A percentile compares a stretch with the other conserved stretches of the same genome.
Evolutionary conservation across 805 yeast genomes (phyloP).

Genomic region (Yarrowia deformans): DNA sequence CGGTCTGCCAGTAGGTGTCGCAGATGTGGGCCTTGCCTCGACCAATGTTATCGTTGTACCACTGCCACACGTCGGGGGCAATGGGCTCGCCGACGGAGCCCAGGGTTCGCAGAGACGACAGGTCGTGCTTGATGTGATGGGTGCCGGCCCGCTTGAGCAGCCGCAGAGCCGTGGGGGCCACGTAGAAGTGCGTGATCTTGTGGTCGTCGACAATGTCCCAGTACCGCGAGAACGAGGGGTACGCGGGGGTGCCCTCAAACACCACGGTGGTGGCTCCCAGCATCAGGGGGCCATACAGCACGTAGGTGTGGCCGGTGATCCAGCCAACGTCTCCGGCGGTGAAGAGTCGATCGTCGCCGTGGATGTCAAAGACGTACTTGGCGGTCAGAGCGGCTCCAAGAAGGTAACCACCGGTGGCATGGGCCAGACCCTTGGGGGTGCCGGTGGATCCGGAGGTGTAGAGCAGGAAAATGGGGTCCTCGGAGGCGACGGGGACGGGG

Average conservation of each 20-base stretch:
- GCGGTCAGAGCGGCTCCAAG: conserved; percentile 92
- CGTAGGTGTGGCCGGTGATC: conserved; percentile 98
- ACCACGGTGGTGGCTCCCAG: conserved; percentile 90
- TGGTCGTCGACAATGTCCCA: conserved; percentile 95
- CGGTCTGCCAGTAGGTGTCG: conserved; percentile 99
- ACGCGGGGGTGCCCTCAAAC: conserved; percentile 97
- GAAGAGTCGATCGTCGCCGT: conserved; percentile 83
- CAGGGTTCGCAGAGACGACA: conserved; percentile 84
- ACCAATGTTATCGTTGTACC: conserved; percentile 95
- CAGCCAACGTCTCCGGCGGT: conserved; percentile 99
- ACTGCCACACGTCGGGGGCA: conserved; percentile 97
- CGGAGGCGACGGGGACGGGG: conserved; percentile 85
- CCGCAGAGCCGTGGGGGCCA: conserved; percentile 97
- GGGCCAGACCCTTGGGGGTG: conserved; percentile 97
- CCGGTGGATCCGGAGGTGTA: conserved; percentile 99
- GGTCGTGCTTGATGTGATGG: conserved; percentile 79
- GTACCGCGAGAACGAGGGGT: conserved; percentile 93
- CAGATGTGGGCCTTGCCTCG: conserved; percentile 78
- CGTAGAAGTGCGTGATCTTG: conserved; percentile 94
- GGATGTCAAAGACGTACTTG: conserved; percentile 91
- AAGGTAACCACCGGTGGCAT: conserved; percentile 92
- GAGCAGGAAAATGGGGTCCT: conserved; percentile 93
- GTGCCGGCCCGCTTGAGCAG: conserved; percentile 90
- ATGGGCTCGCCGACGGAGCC: conserved; percentile 99
- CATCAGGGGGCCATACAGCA: conserved; percentile 89